These are phyloP conservation scores for Plasmodium coatneyi DNA, from an alignment of 169 alveolate species.

Conservation along the genomic window DNA sequence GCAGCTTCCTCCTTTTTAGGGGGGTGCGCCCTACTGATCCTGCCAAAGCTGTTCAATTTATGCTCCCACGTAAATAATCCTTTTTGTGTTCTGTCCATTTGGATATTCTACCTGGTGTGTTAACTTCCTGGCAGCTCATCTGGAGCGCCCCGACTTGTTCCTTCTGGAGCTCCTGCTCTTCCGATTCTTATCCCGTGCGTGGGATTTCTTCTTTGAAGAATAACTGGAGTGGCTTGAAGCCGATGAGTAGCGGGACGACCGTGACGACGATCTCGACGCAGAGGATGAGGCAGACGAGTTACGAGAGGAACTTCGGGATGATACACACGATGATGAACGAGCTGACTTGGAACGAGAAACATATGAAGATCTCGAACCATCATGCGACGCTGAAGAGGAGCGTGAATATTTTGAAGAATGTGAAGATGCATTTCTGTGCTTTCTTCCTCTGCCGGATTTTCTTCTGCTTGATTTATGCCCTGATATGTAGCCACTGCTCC, in stretches of 20 bases:
- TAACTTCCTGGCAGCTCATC: neutral
- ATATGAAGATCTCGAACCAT: constrained; percentile 14
- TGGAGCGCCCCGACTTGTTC: neutral
- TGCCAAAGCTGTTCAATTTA: neutral
- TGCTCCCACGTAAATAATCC: neutral
- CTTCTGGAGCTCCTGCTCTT: neutral
- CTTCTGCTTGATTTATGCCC: neutral
- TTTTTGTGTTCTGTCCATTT: neutral
- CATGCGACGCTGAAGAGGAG: constrained; percentile 2
- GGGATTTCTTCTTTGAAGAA: constrained; percentile 6
- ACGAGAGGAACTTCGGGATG: neutral
- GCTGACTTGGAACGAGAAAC: neutral
- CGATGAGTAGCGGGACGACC: neutral
- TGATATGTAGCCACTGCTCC: neutral
- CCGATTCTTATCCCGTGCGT: neutral
- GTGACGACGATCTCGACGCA: constrained; percentile 18
- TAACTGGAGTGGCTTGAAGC: constrained; percentile 9
- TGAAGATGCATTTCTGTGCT: neutral
- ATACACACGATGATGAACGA: neutral
- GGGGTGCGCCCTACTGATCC: neutral
- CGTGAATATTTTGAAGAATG: constrained; percentile 18
- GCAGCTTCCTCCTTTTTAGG: neutral
- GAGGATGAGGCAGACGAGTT: constrained; percentile 13
- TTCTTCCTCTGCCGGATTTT: neutral
- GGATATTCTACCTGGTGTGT: neutral